Base-by-base conservation (phyloP, 2,329 filamentous ascomycete genomes). In the Acephala macrosclerotiorum region DNA sequence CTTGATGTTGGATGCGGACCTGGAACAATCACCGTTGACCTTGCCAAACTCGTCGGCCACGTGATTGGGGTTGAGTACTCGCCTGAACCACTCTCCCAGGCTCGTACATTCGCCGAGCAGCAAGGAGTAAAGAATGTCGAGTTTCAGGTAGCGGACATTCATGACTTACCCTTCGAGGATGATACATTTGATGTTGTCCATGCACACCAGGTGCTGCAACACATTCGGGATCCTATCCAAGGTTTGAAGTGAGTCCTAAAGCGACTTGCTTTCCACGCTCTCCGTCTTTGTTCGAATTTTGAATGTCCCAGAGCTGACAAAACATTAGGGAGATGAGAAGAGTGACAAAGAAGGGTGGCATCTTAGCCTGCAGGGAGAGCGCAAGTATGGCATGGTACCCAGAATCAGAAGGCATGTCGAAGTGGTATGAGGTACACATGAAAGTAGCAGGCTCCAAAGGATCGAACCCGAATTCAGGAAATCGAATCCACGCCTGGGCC, bases 181-280 rank as follows among this genome's bases (percentile, higher is more conserved):
- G 78, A 77, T 33, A 73, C 78, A 2, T 89, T 89, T 67, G 87
- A 90, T 69, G 74, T 89, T n/a, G 85, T 89, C 7, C 83, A 85
- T 70, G 82, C 81, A 26, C 84, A 87, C 70, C 86, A 89, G 72
- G 82, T 89, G 3, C 77, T 89, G 11, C 81, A 84, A 68, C 87
- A 89, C 74, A 76, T 89, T 3, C 75, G 77, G 25, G 79, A 85
- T 66, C 86, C 86, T 0, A 75, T 85, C 0, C 72, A 75, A 1
- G 82, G 84, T 2, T 74, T 89, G 65, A 75, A 77, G 29, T 33
- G 9, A 33, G 9, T 33, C 29, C 29, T 33, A 5, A 33, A 33
- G n/a, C n/a, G n/a, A n/a, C n/a, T n/a, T n/a, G n/a, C n/a, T n/a
- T n/a, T n/a, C n/a, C n/a, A n/a, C n/a, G n/a, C 29, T 33, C 29